Base-by-base conservation (phyloP, 768 basidiomycete species). In the Russula virescens region DNA sequence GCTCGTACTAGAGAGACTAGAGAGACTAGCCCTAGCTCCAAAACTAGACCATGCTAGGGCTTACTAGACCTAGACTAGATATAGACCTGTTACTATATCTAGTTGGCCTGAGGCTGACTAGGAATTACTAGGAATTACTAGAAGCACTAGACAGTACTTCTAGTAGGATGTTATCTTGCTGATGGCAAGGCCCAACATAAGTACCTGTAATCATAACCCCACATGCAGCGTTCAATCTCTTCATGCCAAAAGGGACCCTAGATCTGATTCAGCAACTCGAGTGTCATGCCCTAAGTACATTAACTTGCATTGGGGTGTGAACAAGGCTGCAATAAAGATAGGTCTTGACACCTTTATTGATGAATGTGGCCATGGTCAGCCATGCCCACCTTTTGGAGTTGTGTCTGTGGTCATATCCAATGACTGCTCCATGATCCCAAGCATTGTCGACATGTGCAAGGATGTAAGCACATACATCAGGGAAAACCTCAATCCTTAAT, bases 201-300 rank as follows among this genome's bases (percentile, higher is more conserved):
- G 19, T 52, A 86, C 89, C 91, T 66, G 93, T 95, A 54, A 95
- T 88, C 93, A 95, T 95, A 3, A 94, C 83, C 21, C 93, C 93
- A 63, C 88, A 87, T 1, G 87, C 86, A 3, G 92, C 91, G 13
- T 76, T 76, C 50, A 91, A 69, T 55, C 73, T 76, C 67, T 83
- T 85, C 16, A 93, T 80, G 28, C 82, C 80, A 71, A 92, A 94
- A 0, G 93, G 93, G 1, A 93, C 90, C 72, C 91, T 92, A 65
- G 8, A n/a, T 46, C 35, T 34, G 16, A 18, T 55, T 38, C 35
- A 31, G 34, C 34, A 28, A 34, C 38, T 21, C 45, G 13, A 14
- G 46, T 25, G 9, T 25, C 40, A 34, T 6, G 48, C 38, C 14
- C 11, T 16, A 38, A 14, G 58, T 53, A 63, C 43, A 34, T 43